These are phyloP conservation scores for Talaromyces sp. DNA, from an alignment of 2,329 filamentous ascomycete species.

Conservation along the genomic window DNA sequence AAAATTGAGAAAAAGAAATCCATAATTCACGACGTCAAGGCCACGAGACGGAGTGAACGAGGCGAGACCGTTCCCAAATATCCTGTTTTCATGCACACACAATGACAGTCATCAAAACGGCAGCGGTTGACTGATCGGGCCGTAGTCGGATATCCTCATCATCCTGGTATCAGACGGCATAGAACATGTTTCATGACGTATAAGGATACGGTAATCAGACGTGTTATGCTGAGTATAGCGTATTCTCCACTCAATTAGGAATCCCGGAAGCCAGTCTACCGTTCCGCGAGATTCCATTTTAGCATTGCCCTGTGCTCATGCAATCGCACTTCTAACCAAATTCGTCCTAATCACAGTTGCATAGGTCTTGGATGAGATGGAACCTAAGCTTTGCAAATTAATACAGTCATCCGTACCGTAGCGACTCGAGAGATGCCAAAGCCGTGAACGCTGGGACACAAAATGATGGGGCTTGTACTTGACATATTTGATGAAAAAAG, in stretches of 20 bases:
- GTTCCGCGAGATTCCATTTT: conserved; percentile 13
- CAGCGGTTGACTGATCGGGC: not conserved
- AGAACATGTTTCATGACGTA: conserved; percentile 15
- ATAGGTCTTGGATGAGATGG: not conserved
- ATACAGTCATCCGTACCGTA: not conserved
- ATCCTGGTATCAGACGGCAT: not conserved
- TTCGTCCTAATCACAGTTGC: not conserved
- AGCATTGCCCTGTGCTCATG: not conserved
- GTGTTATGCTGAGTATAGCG: conserved; percentile 2
- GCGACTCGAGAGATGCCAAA: not conserved
- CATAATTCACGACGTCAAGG: not conserved
- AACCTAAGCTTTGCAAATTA: not conserved
- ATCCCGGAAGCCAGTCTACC: conserved; percentile 10
- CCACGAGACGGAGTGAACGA: not conserved
- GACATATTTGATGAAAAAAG: conserved; percentile 2
- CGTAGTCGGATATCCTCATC: not conserved
- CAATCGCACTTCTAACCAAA: not conserved
- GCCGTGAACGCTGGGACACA: conserved; percentile 8
- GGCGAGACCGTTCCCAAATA: not conserved
- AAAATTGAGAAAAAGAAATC: not conserved
- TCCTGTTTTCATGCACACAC: not conserved
- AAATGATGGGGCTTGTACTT: not conserved
- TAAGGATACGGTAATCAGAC: conserved; percentile 4
- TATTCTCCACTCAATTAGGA: conserved; percentile 7
- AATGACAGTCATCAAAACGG: not conserved